phyloP scores from a whole-genome alignment of 2,329 filamentous ascomycete species.

The Davidsoniella eucalypti region DNA sequence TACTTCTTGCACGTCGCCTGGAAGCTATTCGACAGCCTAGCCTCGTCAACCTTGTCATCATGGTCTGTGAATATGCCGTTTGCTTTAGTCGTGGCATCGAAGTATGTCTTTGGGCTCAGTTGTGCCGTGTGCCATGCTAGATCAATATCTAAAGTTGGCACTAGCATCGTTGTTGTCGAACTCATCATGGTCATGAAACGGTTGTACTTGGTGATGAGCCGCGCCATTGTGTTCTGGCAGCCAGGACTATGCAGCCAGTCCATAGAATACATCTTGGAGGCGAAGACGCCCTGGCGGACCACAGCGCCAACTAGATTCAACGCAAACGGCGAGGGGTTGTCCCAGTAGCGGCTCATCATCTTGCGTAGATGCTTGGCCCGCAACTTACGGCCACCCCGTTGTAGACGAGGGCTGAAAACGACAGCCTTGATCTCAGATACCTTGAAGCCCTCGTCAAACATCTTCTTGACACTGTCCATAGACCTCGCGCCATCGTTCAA shows the following conservation, averaged over 20 bases:
- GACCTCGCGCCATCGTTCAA: neutral
- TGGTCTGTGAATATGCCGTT: slow-evolving; percentile 54
- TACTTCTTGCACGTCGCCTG: slow-evolving; percentile 58
- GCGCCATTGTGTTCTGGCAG: slow-evolving; percentile 42
- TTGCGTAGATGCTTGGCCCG: slow-evolving; percentile 27
- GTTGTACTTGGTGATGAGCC: slow-evolving; percentile 47
- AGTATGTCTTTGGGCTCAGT: slow-evolving; percentile 48
- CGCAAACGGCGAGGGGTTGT: slow-evolving; percentile 46
- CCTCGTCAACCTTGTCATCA: slow-evolving; percentile 67
- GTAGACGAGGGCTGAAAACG: neutral
- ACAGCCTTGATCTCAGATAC: neutral
- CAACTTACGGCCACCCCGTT: neutral
- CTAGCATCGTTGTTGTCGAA: slow-evolving; percentile 29
- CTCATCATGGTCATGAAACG: slow-evolving; percentile 47
- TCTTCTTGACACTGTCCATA: slow-evolving; percentile 2
- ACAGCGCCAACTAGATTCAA: slow-evolving; percentile 50
- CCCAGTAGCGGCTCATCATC: slow-evolving; percentile 58
- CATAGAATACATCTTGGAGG: slow-evolving; percentile 56
- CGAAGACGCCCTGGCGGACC: slow-evolving; percentile 47
- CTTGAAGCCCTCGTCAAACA: neutral
- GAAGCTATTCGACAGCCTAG: slow-evolving; percentile 45
- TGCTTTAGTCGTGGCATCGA: slow-evolving; percentile 31
- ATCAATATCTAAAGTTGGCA: slow-evolving; percentile 61
- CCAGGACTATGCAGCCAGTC: slow-evolving; percentile 65
- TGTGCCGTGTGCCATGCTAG: slow-evolving; percentile 72